phyloP scores from a whole-genome alignment of 306 rosid species.

The Lathyrus oleraceus region DNA sequence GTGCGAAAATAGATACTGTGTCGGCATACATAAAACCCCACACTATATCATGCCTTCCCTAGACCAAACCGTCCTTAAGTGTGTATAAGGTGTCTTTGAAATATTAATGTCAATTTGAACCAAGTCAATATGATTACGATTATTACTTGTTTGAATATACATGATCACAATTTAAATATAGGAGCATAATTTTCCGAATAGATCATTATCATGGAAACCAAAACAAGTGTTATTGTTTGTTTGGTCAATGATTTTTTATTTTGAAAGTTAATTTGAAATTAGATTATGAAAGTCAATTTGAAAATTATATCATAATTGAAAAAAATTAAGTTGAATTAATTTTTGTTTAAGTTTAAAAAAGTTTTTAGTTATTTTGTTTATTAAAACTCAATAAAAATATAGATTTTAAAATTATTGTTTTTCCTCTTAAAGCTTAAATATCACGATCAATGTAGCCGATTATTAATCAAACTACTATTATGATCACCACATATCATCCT shows the following conservation, averaged over 20 bases:
- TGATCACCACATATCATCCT: too few relatives aligned
- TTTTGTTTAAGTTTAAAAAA: too few relatives aligned
- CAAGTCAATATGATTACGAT: neutral
- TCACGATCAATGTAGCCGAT: too few relatives aligned
- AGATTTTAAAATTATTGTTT: too few relatives aligned
- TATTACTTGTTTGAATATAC: neutral
- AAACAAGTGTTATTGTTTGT: neutral
- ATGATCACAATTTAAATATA: neutral
- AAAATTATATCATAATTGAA: too few relatives aligned
- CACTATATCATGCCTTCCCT: conserved; percentile 2
- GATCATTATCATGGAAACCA: neutral
- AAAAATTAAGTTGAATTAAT: too few relatives aligned
- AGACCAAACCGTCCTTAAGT: neutral
- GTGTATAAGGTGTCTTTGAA: neutral
- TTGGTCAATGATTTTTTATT: neutral
- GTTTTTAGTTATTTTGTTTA: too few relatives aligned
- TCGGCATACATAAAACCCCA: neutral
- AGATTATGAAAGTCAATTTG: too few relatives aligned
- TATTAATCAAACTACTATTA: too few relatives aligned
- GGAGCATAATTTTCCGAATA: neutral
- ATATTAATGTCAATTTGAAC: neutral
- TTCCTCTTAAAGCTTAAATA: too few relatives aligned
- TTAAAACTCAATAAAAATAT: too few relatives aligned
- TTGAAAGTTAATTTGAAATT: too few relatives aligned
- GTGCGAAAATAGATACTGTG: neutral